Conservation (phyloP, 2,329 filamentous ascomycete species). For the Cordyceps militaris region DNA sequence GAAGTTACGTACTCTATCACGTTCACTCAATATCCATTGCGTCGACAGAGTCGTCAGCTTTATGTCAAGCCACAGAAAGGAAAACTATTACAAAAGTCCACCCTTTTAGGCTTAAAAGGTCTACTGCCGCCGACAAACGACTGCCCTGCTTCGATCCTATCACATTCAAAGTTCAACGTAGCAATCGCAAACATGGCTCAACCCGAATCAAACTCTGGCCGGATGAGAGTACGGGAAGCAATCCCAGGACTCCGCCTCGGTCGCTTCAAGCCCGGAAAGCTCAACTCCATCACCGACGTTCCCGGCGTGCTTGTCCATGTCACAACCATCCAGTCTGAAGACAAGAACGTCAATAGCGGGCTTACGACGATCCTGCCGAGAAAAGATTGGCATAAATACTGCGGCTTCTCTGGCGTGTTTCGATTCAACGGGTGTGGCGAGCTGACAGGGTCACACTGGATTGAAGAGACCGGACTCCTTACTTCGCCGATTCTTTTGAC, state of each 20-base stretch:
- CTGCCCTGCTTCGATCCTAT: not conserved
- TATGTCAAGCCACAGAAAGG: too few species aligned
- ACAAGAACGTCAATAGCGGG: conserved; percentile 38
- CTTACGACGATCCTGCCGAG: conserved; percentile 44
- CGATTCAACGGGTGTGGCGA: conserved; percentile 59
- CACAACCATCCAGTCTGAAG: conserved; percentile 31
- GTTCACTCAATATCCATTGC: not conserved
- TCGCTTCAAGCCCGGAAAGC: conserved; percentile 34
- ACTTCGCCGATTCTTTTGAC: conserved; percentile 55
- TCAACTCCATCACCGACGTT: conserved; percentile 46
- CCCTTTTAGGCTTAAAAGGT: not conserved
- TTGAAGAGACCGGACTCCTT: conserved; percentile 53
- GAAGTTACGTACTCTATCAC: not conserved
- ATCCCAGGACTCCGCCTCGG: conserved; percentile 39
- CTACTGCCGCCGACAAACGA: not conserved
- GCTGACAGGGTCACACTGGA: conserved; percentile 54
- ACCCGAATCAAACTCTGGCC: not conserved
- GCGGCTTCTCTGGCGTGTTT: conserved; percentile 45
- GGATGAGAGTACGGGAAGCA: conserved; percentile 31
- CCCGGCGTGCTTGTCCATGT: conserved; percentile 41
- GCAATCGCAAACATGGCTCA: not conserved
- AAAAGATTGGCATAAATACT: conserved; percentile 35
- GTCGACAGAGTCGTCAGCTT: not conserved
- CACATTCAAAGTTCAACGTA: not conserved
- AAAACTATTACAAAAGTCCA: not conserved